Evolutionary conservation across 441 rosid genomes (phyloP), one percentile per base, ranked within the genome.

Genomic region (Populus hybrid): DNA sequence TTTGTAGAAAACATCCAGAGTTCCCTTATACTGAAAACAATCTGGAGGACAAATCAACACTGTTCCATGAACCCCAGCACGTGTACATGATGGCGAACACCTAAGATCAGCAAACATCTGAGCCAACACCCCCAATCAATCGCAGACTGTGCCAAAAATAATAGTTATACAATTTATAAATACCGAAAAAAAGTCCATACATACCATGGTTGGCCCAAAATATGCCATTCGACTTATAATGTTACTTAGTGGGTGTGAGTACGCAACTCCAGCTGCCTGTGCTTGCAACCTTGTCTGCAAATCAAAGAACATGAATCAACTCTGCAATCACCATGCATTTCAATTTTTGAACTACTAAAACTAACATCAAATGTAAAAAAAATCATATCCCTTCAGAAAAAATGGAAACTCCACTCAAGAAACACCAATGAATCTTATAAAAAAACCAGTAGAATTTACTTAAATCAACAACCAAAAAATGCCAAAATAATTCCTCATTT

Each of bases 1-100:
- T 86, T 96, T 96, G 89, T 84, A 80, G 84, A 94, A 88, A 78
- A 94, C 97, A 90, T 96, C 99, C 14, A 96, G 74, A 4, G 99
- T 94, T 81, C 99, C 97, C 80, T 92, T 93, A 80, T 96, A 96
- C 76, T 90, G 98, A 82, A 96, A 96, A 82, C 99, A 96, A 86
- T 96, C 99, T 9, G 99, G 99, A 35, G 99, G 98, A 72, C 99
- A 96, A 83, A 96, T 89, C 36, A 95, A 86, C 23, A 96, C 98
- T 1, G 99, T 94, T 20, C 99, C 99, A 2, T 93, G 98, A 88
- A 96, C 87, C 77, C 98, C 98, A 82, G 98, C 99, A 10, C 96
- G 99, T 7, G 97, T n/a, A 29, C 99, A 96, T n/a, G 98, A 88
- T 1, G 97, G 99, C 4, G 99, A 93, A 78, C 99, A 96, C 82